phyloP scores from a whole-genome alignment of 2,329 filamentous ascomycete genomes.

The Remersonia thermophila region DNA sequence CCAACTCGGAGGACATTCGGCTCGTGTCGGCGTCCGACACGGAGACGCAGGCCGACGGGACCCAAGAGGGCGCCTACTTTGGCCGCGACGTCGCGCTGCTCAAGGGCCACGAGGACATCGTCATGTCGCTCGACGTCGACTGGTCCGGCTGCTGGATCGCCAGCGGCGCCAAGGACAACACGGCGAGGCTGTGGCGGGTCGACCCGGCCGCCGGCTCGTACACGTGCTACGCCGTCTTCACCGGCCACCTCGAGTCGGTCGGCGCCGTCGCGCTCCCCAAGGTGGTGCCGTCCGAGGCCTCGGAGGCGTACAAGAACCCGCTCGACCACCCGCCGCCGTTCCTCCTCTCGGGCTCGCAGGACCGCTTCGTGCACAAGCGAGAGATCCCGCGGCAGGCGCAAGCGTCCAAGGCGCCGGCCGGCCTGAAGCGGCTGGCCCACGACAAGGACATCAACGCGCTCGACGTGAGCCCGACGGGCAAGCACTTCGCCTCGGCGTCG shows the following conservation, averaged over 20 bases:
- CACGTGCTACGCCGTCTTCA: conserved; percentile 44
- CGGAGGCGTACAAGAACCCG: conserved; percentile 59
- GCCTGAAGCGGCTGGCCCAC: conserved; percentile 82
- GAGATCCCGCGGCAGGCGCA: conserved; percentile 53
- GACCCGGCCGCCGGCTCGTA: conserved; percentile 63
- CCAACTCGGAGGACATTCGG: conserved; percentile 86
- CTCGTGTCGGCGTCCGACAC: conserved; percentile 58
- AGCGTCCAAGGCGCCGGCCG: conserved; percentile 44
- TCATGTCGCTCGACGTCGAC: conserved; percentile 87
- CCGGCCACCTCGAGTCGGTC: conserved; percentile 86
- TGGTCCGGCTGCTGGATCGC: conserved; percentile 97
- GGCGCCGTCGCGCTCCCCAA: conserved; percentile 79
- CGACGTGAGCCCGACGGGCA: conserved; percentile 59
- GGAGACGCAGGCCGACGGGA: conserved; percentile 19
- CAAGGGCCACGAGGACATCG: conserved; percentile 86
- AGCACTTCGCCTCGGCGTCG: conserved; percentile 89
- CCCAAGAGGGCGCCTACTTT: conserved; percentile 48
- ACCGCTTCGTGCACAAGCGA: conserved; percentile 92
- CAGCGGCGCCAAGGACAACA: conserved; percentile 94
- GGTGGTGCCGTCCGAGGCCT: conserved; percentile 51
- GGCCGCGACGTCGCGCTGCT: conserved; percentile 79
- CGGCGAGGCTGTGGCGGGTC: conserved; percentile 77
- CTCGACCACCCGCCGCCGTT: conserved; percentile 71
- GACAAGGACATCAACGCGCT: conserved; percentile 98
- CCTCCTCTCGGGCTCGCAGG: conserved; percentile 83